Conservation (phyloP, 306 rosid genomes). For the Astragalus glycyphyllos region DNA sequence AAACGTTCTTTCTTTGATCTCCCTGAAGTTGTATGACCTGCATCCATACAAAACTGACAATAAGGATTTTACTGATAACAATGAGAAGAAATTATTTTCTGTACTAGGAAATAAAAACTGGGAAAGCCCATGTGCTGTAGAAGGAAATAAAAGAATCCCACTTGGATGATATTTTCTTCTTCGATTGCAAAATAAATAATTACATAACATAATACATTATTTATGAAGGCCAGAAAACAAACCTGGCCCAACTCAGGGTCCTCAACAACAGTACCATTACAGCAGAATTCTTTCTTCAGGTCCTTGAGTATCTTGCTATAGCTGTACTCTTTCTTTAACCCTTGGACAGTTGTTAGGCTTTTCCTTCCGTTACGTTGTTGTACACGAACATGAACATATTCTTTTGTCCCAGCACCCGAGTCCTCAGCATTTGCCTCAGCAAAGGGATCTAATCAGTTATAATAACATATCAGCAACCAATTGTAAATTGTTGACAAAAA, state of each 20-base stretch:
- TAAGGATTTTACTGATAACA: slow-evolving; percentile 11
- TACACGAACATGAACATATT: slow-evolving; percentile 62
- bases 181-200: neutral
- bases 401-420: slow-evolving; percentile 63
- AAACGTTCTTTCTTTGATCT: slow-evolving; percentile 66
- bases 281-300: slow-evolving; percentile 64
- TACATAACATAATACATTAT: slow-evolving; percentile 2
- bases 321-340: slow-evolving; percentile 63
- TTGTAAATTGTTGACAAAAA: slow-evolving; percentile 6
- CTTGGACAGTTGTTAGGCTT: slow-evolving; percentile 66
- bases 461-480: slow-evolving; percentile 31
- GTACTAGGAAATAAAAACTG: neutral
- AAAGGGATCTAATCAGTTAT: slow-evolving; percentile 55
- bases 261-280: slow-evolving; percentile 66
- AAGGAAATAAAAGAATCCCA: neutral
- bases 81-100: neutral
- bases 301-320: slow-evolving; percentile 63
- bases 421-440: slow-evolving; percentile 73
- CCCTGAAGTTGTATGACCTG: slow-evolving; percentile 75
- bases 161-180: neutral
- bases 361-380: slow-evolving; percentile 67
- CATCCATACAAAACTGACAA: slow-evolving; percentile 24
- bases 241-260: slow-evolving; percentile 72
- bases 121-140: neutral
- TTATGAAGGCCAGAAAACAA: slow-evolving; percentile 29